phyloP scores from a whole-genome alignment of 768 basidiomycete species.

The Rossbeevera mucosa region DNA sequence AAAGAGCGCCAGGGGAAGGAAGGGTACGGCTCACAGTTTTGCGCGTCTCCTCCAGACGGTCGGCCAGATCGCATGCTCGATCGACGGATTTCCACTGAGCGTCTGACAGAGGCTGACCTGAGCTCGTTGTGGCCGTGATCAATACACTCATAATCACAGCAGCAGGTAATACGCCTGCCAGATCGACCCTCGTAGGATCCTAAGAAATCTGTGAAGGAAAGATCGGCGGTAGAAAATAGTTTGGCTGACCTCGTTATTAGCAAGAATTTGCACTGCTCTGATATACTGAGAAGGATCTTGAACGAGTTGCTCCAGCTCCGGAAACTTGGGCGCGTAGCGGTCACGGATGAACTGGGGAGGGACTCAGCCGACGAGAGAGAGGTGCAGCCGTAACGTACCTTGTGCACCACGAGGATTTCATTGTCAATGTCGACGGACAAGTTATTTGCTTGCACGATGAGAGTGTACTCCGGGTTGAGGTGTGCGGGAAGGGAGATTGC shows the following conservation, averaged over 20 bases:
- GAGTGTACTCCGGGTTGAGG: slow-evolving; percentile 90
- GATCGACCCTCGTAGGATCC: slow-evolving; percentile 85
- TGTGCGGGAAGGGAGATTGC: slow-evolving; percentile 77
- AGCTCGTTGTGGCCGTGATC: slow-evolving; percentile 89
- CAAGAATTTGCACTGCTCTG: slow-evolving; percentile 82
- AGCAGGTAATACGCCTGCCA: slow-evolving; percentile 74
- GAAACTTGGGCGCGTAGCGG: slow-evolving; percentile 92
- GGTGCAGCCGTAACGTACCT: slow-evolving; percentile 43
- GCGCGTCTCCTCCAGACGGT: slow-evolving; percentile 81
- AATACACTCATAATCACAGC: slow-evolving; percentile 95
- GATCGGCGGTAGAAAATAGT: background rate
- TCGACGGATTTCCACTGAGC: slow-evolving; percentile 77
- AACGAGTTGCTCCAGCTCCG: slow-evolving; percentile 94
- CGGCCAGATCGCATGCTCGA: slow-evolving; percentile 84
- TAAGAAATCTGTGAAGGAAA: slow-evolving; percentile 24
- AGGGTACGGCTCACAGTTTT: slow-evolving; percentile 56
- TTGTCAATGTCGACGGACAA: slow-evolving; percentile 98
- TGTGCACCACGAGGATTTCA: slow-evolving; percentile 94
- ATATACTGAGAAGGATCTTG: slow-evolving; percentile 91
- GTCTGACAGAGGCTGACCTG: slow-evolving; percentile 67
- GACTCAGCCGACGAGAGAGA: slow-evolving; percentile 7
- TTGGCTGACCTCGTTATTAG: slow-evolving; percentile 65
- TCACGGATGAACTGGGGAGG: slow-evolving; percentile 85
- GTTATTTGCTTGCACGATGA: slow-evolving; percentile 98
- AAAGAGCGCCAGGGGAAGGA: background rate